Conservation (phyloP, 495 filamentous ascomycete genomes). For the Tuber borchii region DNA sequence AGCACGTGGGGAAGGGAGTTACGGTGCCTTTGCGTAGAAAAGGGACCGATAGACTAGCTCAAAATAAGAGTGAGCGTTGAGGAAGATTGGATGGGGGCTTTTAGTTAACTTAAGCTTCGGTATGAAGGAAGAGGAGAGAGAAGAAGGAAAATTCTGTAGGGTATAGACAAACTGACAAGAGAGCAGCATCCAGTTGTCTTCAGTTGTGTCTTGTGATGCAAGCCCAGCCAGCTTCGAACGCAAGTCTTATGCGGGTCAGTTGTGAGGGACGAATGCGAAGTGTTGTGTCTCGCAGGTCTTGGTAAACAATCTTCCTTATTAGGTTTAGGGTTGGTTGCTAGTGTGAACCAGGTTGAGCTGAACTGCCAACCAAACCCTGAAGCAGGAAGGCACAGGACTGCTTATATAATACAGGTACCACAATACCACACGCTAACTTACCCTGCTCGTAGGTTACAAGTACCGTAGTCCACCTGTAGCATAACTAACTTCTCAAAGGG, state of each 20-base stretch:
- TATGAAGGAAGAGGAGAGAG: neutral
- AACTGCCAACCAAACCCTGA: neutral
- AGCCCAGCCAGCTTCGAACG: neutral
- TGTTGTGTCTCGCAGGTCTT: slow-evolving; percentile 29
- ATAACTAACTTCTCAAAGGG: neutral
- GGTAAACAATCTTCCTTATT: slow-evolving; percentile 35
- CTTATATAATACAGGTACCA: no score
- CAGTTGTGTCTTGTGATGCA: neutral
- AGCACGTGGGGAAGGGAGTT: neutral
- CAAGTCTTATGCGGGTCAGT: slow-evolving; percentile 23
- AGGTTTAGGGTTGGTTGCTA: neutral
- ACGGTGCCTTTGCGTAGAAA: neutral
- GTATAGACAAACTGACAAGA: no score
- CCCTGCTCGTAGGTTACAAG: no score
- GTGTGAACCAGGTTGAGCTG: neutral
- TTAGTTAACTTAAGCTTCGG: neutral
- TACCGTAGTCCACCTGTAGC: no score
- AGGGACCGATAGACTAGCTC: neutral
- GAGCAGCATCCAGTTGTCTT: neutral
- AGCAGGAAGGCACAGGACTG: no score
- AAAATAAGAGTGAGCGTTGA: neutral
- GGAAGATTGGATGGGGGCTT: neutral
- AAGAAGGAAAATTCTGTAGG: neutral
- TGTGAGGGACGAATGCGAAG: slow-evolving; percentile 17
- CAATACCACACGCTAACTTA: neutral